These are phyloP conservation scores for Kodamaea laetipori DNA, from an alignment of 805 yeast genomes.

Conservation along the genomic window DNA sequence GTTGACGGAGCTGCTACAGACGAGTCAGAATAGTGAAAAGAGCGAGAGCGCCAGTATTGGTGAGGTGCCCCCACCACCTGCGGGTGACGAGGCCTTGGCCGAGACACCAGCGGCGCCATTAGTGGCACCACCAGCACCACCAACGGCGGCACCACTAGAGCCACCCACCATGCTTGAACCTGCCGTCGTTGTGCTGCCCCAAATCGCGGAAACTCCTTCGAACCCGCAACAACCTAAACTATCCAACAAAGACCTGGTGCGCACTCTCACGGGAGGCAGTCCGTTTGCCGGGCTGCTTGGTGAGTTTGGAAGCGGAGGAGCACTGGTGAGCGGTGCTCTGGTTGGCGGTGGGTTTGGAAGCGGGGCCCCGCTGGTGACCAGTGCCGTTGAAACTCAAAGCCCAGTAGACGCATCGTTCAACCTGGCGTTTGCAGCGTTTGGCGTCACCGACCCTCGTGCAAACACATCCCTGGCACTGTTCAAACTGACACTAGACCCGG, in stretches of 20 bases:
- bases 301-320: background rate
- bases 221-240: too few species aligned
- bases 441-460: background rate
- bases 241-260: constrained; percentile 5
- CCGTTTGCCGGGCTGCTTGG: constrained; percentile 11
- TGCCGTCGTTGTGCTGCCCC: background rate
- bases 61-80: too few species aligned
- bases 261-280: background rate
- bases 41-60: too few species aligned
- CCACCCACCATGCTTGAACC: too few species aligned
- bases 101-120: too few species aligned
- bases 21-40: background rate
- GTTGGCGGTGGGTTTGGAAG: background rate
- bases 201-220: background rate
- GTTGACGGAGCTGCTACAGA: constrained; percentile 13
- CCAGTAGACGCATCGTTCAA: constrained; percentile 5
- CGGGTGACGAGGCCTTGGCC: too few species aligned
- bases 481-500: constrained; percentile 50
- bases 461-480: constrained; percentile 11
- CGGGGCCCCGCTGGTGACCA: constrained; percentile 5
- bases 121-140: too few species aligned
- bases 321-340: constrained; percentile 13
- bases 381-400: constrained; percentile 1
- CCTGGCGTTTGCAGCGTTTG: constrained; percentile 1
- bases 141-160: too few species aligned